Percentiles rank a stretch among this genome's conserved stretches.
Conservation (phyloP, 116 monocot genomes). For the Phalaenopsis hybrid region DNA sequence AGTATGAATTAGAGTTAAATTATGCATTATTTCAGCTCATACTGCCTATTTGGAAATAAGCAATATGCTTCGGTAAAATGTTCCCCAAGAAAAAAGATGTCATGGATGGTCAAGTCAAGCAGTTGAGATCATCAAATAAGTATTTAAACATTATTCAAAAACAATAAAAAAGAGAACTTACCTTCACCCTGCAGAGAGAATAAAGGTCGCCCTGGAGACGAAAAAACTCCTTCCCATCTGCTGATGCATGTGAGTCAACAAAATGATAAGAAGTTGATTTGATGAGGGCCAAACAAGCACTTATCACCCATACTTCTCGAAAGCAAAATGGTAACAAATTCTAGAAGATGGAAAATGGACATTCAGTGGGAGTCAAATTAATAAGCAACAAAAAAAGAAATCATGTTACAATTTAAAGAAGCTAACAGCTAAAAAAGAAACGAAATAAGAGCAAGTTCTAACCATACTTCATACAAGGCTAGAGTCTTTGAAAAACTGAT, state of each 20-base stretch:
- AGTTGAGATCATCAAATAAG: not conserved
- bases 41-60: not conserved
- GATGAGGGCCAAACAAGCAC: slow-evolving; percentile 74
- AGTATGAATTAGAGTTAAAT: not conserved
- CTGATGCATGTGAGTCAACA: slow-evolving; percentile 34
- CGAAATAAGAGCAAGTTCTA: slow-evolving; percentile 5
- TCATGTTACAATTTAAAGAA: not conserved
- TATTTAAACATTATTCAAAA: not conserved
- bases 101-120: not conserved
- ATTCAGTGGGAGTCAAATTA: not conserved
- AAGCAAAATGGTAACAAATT: slow-evolving; percentile 82
- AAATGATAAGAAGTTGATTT: slow-evolving; percentile 51
- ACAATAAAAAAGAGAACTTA: slow-evolving; percentile 14
- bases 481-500: slow-evolving; percentile 85
- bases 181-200: slow-evolving; percentile 86
- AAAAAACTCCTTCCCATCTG: slow-evolving; percentile 84
- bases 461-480: slow-evolving; percentile 69
- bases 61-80: not conserved
- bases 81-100: not conserved
- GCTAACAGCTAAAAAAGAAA: slow-evolving; percentile 5
- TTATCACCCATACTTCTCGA: slow-evolving; percentile 93
- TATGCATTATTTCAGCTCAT: not conserved
- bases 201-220: slow-evolving; percentile 90
- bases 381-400: not conserved
- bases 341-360: slow-evolving; percentile 29